Conservation (phyloP, 225 moss, liverwort and hornwort genomes). For the Marchantia polymorpha region DNA sequence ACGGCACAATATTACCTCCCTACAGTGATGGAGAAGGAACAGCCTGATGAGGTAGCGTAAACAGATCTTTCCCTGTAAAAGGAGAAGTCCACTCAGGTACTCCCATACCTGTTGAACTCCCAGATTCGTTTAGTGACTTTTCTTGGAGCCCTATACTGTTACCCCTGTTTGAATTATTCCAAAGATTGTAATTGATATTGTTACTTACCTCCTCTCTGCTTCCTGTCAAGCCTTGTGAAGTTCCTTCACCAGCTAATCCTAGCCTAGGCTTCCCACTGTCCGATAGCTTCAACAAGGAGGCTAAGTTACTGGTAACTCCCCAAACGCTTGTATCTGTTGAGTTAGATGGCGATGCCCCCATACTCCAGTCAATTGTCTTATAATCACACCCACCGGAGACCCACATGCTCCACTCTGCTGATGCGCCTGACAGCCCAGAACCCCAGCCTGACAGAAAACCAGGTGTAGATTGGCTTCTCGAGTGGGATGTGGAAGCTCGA, state of each 20-base stretch:
- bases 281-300: slow-evolving; percentile 37
- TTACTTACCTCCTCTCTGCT: slow-evolving; percentile 22
- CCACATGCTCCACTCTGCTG: slow-evolving; percentile 54
- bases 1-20: slow-evolving; percentile 22
- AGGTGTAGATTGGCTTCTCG: slow-evolving; percentile 38
- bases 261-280: slow-evolving; percentile 39
- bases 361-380: slow-evolving; percentile 51
- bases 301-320: slow-evolving; percentile 37
- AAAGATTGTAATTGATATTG: slow-evolving; percentile 28
- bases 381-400: slow-evolving; percentile 46
- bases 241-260: slow-evolving; percentile 34
- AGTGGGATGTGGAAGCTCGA: slow-evolving; percentile 33
- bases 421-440: slow-evolving; percentile 45
- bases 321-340: slow-evolving; percentile 32
- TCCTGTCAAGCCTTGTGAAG: slow-evolving; percentile 20
- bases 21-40: slow-evolving; percentile 45
- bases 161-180: slow-evolving; percentile 37
- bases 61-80: slow-evolving; percentile 50
- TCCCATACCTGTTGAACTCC: slow-evolving; percentile 35
- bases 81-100: slow-evolving; percentile 56
- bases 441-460: slow-evolving; percentile 50
- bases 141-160: slow-evolving; percentile 39
- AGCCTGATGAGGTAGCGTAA: slow-evolving; percentile 45
- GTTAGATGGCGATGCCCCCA: slow-evolving; percentile 42
- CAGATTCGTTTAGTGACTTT: slow-evolving; percentile 33